These are phyloP conservation scores for Paradendryphiella salina DNA, from an alignment of 2,329 filamentous ascomycete genomes.

Conservation along the genomic window DNA sequence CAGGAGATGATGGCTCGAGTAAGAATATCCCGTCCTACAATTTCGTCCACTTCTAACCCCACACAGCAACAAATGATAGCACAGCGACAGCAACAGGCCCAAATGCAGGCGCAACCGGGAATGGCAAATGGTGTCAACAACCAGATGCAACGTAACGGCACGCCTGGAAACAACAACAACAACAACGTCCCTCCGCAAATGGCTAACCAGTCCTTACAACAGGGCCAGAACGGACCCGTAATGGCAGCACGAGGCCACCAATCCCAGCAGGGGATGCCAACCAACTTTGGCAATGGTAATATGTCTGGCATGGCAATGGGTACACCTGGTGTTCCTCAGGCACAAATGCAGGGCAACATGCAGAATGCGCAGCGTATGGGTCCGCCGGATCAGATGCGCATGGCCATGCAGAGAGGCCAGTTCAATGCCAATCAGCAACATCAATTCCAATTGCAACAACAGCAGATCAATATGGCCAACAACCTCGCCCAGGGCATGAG, in stretches of 20 bases:
- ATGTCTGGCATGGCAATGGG: constrained; percentile 59
- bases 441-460: constrained; percentile 45
- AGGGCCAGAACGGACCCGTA: constrained; percentile 35
- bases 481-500: constrained; percentile 39
- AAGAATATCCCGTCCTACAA: constrained; percentile 18
- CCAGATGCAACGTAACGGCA: constrained; percentile 51
- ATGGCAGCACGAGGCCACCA: constrained; percentile 44
- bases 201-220: constrained; percentile 35
- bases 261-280: constrained; percentile 51
- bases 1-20: constrained; percentile 59
- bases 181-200: constrained; percentile 39
- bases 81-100: constrained; percentile 43
- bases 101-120: constrained; percentile 46
- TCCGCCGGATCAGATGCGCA: constrained; percentile 46
- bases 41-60: constrained; percentile 14
- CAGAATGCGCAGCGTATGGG: constrained; percentile 62
- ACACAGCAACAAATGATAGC: constrained; percentile 42
- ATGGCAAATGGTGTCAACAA: constrained; percentile 41
- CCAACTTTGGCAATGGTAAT: constrained; percentile 53
- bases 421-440: constrained; percentile 41
- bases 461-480: constrained; percentile 45
- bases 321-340: constrained; percentile 65
- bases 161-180: constrained; percentile 40
- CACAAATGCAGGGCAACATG: constrained; percentile 66
- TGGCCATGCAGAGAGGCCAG: constrained; percentile 46